phyloP scores from a whole-genome alignment of 2,329 filamentous ascomycete species.

The Byssothecium circinans region DNA sequence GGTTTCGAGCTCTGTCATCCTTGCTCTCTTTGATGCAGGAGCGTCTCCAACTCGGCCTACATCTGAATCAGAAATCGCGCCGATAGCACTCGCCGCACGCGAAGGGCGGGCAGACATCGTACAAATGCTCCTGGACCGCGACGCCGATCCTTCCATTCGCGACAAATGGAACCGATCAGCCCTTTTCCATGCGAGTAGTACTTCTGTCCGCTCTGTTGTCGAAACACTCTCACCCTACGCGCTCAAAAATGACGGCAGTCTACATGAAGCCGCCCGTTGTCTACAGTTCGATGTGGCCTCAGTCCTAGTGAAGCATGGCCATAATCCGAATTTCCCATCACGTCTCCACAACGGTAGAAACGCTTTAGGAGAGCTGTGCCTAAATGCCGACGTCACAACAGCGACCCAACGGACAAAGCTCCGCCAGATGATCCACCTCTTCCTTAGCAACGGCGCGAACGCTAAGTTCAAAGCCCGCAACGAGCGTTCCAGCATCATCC shows the following conservation, averaged over 20 bases:
- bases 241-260: slow-evolving; percentile 64
- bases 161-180: slow-evolving; percentile 62
- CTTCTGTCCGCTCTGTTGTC: slow-evolving; percentile 28
- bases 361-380: slow-evolving; percentile 65
- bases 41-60: slow-evolving; percentile 63
- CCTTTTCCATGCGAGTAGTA: slow-evolving; percentile 60
- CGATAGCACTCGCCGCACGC: slow-evolving; percentile 62
- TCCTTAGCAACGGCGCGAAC: slow-evolving; percentile 61
- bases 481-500: slow-evolving; percentile 61
- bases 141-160: slow-evolving; percentile 61
- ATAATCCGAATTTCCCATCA: slow-evolving; percentile 67
- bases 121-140: slow-evolving; percentile 58
- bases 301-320: slow-evolving; percentile 60
- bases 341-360: slow-evolving; percentile 64
- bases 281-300: slow-evolving; percentile 61
- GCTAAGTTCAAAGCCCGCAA: slow-evolving; percentile 56
- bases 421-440: slow-evolving; percentile 55
- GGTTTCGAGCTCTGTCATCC: slow-evolving; percentile 61
- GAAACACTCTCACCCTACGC: slow-evolving; percentile 58
- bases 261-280: slow-evolving; percentile 65
- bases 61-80: slow-evolving; percentile 56
- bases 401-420: slow-evolving; percentile 30
- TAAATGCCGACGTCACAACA: slow-evolving; percentile 55
- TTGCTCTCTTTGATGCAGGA: slow-evolving; percentile 57
- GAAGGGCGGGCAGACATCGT: slow-evolving; percentile 60